Evolutionary conservation across 768 basidiomycete species (phyloP).

Genomic region (Daedalea quercina): DNA sequence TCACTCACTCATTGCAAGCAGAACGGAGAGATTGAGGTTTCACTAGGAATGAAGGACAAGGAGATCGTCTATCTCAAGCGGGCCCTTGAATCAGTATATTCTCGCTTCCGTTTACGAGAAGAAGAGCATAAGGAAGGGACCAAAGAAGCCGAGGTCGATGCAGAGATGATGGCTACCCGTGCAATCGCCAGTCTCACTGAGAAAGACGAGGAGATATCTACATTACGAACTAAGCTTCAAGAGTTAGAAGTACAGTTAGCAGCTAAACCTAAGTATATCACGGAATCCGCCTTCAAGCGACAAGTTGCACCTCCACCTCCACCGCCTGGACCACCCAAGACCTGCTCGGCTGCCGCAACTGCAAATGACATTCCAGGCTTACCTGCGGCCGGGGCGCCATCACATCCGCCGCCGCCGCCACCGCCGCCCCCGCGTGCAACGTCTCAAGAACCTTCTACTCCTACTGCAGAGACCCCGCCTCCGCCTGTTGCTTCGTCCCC

Average conservation of each 20-base stretch:
- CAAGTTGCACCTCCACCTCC: conserved; percentile 61
- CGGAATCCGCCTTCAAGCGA: conserved; percentile 68
- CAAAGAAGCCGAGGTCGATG: conserved; percentile 51
- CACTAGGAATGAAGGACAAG: conserved; percentile 53
- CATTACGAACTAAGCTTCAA: conserved; percentile 43
- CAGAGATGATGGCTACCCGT: conserved; percentile 60
- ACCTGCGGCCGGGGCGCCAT: not conserved
- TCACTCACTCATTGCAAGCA: conserved; percentile 22
- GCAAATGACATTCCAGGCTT: not conserved
- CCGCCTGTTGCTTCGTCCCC: conserved; percentile 20
- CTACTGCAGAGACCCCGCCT: too few species aligned
- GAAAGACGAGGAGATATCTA: conserved; percentile 59
- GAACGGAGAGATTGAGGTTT: conserved; percentile 47
- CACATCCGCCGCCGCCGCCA: conserved; percentile 4
- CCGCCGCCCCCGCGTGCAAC: conserved; percentile 4
- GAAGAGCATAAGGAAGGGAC: conserved; percentile 47
- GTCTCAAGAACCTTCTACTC: too few species aligned
- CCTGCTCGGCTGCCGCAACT: conserved; percentile 8
- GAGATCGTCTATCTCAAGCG: conserved; percentile 73
- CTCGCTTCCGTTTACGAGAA: conserved; percentile 59
- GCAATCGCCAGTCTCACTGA: conserved; percentile 62
- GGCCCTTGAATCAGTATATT: conserved; percentile 83
- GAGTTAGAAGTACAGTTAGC: conserved; percentile 45
- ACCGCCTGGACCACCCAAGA: conserved; percentile 37
- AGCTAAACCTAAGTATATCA: conserved; percentile 42